Base-by-base conservation (phyloP, 179 eudicot species). In the Monotropa hypopitys region DNA sequence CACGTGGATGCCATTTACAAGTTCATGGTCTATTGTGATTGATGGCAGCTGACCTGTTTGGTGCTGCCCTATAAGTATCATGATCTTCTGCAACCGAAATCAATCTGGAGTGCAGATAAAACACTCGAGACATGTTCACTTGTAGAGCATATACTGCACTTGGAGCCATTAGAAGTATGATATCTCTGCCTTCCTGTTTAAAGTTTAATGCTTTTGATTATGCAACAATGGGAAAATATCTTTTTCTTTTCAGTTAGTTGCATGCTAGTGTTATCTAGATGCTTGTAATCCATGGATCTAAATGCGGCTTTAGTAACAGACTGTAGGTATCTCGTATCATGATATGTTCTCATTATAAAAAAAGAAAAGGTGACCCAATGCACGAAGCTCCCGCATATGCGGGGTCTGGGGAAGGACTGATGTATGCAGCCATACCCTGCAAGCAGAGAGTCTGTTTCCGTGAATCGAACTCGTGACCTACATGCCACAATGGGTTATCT, bases 101-200 rank as follows among this genome's bases (percentile, higher is more conserved):
- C 98, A 38, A 96, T 96, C 49, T 93, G 98, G 99, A 89, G 79
- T 87, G 91, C 96, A 53, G 98, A 91, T 76, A 87, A 90, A 78
- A 77, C 83, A 21, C 78, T 76, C 11, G 97, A 86, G 76, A 80
- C 88, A 35, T 79, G 86, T 81, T 84, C 98, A 73, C 83, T 88
- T 72, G 91, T 91, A 71, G 99, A 96, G 86, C 86, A 80, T 76
- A 93, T 93, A 83, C 78, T 96, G 78, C 98, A 88, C 80, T 78
- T 93, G 84, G 90, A 90, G 77, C 97, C 98, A 23, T 76, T 92
- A 74, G 98, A 94, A 79, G 98, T 94, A 86, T 83, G 92, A 79
- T 40, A 21, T 32, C 20, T 16, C 11, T 73, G 42, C 23, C 35
- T 73, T 57, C 53, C 23, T 40, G 40, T 15, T 74, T 28, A 40